Percentiles rank a stretch among this genome's conserved stretches.
Conservation (phyloP, 768 basidiomycete species). For the Tulasnella sp. region DNA sequence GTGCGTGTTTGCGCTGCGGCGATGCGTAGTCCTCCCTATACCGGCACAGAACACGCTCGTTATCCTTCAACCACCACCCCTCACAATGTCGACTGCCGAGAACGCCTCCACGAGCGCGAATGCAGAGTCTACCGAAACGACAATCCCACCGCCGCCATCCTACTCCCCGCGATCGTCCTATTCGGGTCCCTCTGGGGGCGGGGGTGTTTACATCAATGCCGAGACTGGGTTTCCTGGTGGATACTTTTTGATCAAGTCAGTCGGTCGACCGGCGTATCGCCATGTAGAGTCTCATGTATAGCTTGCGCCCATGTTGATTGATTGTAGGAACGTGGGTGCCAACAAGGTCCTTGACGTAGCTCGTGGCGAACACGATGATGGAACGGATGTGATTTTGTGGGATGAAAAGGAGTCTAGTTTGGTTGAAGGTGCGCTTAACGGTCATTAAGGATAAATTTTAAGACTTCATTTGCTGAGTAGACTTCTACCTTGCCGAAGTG, state of each 20-base stretch:
- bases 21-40: neutral
- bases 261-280: neutral
- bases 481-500: constrained; percentile 28
- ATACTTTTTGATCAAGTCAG: constrained; percentile 12
- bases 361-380: constrained; percentile 43
- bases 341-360: constrained; percentile 48
- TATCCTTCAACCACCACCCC: neutral
- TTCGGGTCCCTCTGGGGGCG: neutral
- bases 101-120: neutral
- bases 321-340: constrained; percentile 44
- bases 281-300: neutral
- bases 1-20: neutral
- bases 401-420: constrained; percentile 63
- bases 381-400: constrained; percentile 52
- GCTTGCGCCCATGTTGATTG: constrained; percentile 25
- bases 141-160: constrained; percentile 3
- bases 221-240: constrained; percentile 11
- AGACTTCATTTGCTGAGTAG: neutral
- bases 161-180: neutral
- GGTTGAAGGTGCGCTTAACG: constrained; percentile 55
- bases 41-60: neutral
- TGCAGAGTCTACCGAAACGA: neutral
- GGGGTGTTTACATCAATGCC: neutral
- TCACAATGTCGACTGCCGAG: neutral
- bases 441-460: neutral